phyloP scores from a whole-genome alignment of 176 grass and related monocot genomes.

The Triticum timopheevii region DNA sequence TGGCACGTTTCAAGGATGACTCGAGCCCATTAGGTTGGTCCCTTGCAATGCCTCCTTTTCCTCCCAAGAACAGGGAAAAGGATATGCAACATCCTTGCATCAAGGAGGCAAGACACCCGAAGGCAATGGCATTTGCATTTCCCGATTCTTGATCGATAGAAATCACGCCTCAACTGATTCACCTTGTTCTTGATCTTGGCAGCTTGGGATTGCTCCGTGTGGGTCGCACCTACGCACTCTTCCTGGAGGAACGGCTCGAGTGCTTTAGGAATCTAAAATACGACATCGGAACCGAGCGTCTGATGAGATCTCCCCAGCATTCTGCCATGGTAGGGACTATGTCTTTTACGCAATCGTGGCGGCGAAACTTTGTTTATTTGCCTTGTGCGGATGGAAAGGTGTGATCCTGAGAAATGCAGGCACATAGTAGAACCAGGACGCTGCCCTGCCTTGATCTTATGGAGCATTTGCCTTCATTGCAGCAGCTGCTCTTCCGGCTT shows the following conservation, averaged over 20 bases:
- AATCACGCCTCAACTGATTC: neutral
- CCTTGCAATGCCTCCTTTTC: neutral
- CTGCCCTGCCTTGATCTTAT: conserved; percentile 65
- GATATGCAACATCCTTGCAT: neutral
- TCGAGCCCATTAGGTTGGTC: conserved; percentile 66
- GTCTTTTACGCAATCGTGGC: neutral
- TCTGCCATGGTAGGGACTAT: conserved; percentile 41
- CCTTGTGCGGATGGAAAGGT: neutral
- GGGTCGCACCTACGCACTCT: conserved; percentile 84
- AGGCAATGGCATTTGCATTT: neutral
- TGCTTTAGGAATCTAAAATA: conserved; percentile 81
- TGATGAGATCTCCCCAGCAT: conserved; percentile 54
- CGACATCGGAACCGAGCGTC: conserved; percentile 82
- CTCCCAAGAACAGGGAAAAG: neutral
- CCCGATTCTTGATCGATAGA: too few relatives aligned
- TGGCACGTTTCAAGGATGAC: conserved; percentile 91
- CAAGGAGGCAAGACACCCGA: neutral
- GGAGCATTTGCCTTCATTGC: conserved; percentile 92
- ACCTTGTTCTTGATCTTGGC: neutral
- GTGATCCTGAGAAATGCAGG: conserved; percentile 41
- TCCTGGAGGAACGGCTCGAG: conserved; percentile 86
- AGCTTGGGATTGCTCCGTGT: conserved; percentile 97
- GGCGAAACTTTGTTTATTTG: neutral
- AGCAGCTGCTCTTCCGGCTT: conserved; percentile 84
- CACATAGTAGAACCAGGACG: conserved; percentile 80